Conservation (phyloP, 1,284 basidiomycete species). For the Pseudozyma sp. region DNA sequence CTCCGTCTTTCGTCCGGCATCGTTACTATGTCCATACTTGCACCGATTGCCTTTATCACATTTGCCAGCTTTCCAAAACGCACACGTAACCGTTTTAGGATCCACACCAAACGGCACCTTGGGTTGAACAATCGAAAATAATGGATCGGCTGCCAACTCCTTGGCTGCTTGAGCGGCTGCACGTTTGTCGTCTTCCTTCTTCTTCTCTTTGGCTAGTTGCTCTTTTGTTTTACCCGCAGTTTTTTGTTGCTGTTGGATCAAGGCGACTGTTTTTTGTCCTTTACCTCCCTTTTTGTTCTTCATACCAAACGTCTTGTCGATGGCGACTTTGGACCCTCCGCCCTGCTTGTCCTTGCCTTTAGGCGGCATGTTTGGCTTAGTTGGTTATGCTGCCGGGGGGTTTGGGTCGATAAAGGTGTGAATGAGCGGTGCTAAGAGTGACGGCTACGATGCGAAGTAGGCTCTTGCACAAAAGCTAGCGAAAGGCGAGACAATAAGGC, state of each 20-base stretch:
- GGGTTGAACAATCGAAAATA: slow-evolving; percentile 69
- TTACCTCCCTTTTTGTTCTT: slow-evolving; percentile 92
- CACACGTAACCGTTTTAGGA: slow-evolving; percentile 67
- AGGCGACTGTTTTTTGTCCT: slow-evolving; percentile 85
- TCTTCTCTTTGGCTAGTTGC: slow-evolving; percentile 80
- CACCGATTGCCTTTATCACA: slow-evolving; percentile 75
- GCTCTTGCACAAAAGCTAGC: too few relatives aligned
- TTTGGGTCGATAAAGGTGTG: background rate
- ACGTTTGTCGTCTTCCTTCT: slow-evolving; percentile 83
- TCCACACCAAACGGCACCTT: slow-evolving; percentile 92
- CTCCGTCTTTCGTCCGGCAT: slow-evolving; percentile 89
- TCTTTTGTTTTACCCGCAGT: slow-evolving; percentile 80
- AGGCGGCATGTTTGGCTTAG: slow-evolving; percentile 61
- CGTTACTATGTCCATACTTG: slow-evolving; percentile 86
- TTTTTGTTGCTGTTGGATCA: slow-evolving; percentile 79
- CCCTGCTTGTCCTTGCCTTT: slow-evolving; percentile 60
- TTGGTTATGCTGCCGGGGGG: background rate
- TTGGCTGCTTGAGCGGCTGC: slow-evolving; percentile 86
- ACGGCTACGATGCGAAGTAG: too few relatives aligned
- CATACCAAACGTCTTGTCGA: slow-evolving; percentile 78
- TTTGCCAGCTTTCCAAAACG: slow-evolving; percentile 64
- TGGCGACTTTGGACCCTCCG: slow-evolving; percentile 72
- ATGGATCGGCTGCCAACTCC: slow-evolving; percentile 70
- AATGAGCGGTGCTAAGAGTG: background rate
- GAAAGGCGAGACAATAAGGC: too few relatives aligned